These are phyloP conservation scores for Pichia thaimueangensis DNA, from an alignment of 805 yeast genomes.

Conservation along the genomic window DNA sequence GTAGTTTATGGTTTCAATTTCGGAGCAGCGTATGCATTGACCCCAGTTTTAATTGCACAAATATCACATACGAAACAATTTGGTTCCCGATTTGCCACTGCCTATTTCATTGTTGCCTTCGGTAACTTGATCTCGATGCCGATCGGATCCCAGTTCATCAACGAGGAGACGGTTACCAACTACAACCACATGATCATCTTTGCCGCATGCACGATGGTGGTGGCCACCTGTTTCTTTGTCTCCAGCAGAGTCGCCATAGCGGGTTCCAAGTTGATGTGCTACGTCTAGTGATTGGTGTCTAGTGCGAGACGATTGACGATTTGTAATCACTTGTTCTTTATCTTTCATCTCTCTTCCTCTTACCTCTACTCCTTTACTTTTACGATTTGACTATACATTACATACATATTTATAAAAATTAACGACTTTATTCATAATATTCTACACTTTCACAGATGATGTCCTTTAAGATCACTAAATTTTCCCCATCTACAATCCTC, in stretches of 20 bases:
- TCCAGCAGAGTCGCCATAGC: slow-evolving; percentile 15
- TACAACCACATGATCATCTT: slow-evolving; percentile 25
- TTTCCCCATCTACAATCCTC: too few species aligned
- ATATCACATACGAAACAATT: slow-evolving; percentile 53
- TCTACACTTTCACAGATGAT: too few species aligned
- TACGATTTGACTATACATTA: too few species aligned
- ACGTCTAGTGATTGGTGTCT: slow-evolving; percentile 16
- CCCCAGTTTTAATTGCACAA: slow-evolving; percentile 57
- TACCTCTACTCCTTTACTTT: too few species aligned
- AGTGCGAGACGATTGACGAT: too few species aligned
- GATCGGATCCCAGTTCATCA: slow-evolving; percentile 42
- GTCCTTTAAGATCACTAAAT: too few species aligned
- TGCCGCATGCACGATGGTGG: slow-evolving; percentile 20
- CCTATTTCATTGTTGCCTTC: slow-evolving; percentile 53
- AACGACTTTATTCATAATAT: too few species aligned
- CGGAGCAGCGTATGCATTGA: slow-evolving; percentile 52
- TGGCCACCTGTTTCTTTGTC: slow-evolving; percentile 16
- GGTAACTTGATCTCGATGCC: slow-evolving; percentile 42
- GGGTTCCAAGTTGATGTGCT: slow-evolving; percentile 26
- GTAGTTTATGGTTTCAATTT: slow-evolving; percentile 44
- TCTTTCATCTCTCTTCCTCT: too few species aligned
- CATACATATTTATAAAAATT: too few species aligned
- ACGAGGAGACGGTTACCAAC: slow-evolving; percentile 16
- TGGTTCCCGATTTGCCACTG: slow-evolving; percentile 66
- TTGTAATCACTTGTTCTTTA: too few species aligned